Evolutionary conservation across 257 asterid species (phyloP), one percentile per base, ranked within the genome.

Genomic region (Solanum infundibuliforme): DNA sequence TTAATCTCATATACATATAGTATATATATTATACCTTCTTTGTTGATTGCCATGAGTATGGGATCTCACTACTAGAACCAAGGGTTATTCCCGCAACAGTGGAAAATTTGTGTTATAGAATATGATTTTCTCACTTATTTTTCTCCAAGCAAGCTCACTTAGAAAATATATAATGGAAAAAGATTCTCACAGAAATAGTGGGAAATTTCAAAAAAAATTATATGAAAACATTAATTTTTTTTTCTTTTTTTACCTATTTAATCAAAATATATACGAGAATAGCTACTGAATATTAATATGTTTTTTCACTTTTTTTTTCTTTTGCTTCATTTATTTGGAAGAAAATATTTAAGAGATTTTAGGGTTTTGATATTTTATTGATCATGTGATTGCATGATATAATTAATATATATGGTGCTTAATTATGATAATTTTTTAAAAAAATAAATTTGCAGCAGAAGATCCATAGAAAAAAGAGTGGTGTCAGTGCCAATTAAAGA

Each of bases 401-500:
- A 39, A 55, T 58, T 43, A 31, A n/a, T 71, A 34, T 48, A 25
- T 2, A 52, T 5, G 21, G 23, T 71, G 48, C 1, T 48, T 10
- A 73, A 20, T 72, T 38, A 36, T 36, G 2, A 36, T 36, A 7
- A 36, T 69, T 71, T n/a, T n/a, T n/a, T n/a, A n/a, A n/a, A n/a
- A n/a, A n/a, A n/a, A n/a, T n/a, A n/a, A 7, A 36, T 69, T 71
- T 91, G 62, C 93, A 95, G 98, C 91, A 90, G 94, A 91, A 89
- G 96, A 90, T 93, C 95, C 55, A 77, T 91, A 82, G 92, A 93
- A 90, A 97, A 97, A 87, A 90, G 95, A 90, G 98, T 96, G 83
- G 92, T 97, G 85, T 92, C 95, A 4, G 94, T 97, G 89, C 94
- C 98, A 18, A 92, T 97, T 85, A 94, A 89, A 87, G 98, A 95